Percentiles rank a stretch among this genome's conserved stretches.
These are phyloP conservation scores for Selenicereus undatus DNA, from an alignment of 148 eudicot genomes.

Conservation along the genomic window DNA sequence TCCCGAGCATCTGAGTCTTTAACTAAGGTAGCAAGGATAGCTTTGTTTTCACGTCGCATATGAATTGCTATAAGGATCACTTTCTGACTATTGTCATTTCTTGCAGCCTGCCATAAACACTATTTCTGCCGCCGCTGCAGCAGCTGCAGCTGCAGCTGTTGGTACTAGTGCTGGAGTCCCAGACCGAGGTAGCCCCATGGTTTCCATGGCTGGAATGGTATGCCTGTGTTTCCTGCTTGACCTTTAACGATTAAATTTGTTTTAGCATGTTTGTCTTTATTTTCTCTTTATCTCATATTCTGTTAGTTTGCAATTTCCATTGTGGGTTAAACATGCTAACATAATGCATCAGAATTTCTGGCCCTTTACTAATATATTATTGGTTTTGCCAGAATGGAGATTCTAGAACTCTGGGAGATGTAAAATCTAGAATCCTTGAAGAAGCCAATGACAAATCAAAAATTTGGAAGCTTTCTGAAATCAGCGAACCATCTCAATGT, in stretches of 20 bases:
- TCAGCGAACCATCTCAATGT: slow-evolving; percentile 76
- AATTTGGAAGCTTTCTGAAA: slow-evolving; percentile 71
- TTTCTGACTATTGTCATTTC: slow-evolving; percentile 15
- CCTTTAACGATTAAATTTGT: background rate
- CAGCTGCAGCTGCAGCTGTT: slow-evolving; percentile 33
- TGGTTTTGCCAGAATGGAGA: slow-evolving; percentile 59
- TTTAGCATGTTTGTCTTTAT: background rate
- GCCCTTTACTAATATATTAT: slow-evolving; percentile 7
- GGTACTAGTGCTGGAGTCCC: slow-evolving; percentile 55
- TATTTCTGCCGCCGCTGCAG: slow-evolving; percentile 48
- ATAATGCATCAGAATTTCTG: background rate
- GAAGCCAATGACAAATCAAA: slow-evolving; percentile 71
- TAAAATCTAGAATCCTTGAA: slow-evolving; percentile 56
- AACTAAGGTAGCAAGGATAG: slow-evolving; percentile 41
- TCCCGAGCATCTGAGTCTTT: slow-evolving; percentile 58
- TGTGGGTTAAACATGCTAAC: background rate
- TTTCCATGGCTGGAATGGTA: slow-evolving; percentile 57
- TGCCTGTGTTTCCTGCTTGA: slow-evolving; percentile 7
- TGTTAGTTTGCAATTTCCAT: background rate
- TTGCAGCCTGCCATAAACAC: slow-evolving; percentile 62
- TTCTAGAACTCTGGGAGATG: slow-evolving; percentile 48
- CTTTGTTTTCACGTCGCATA: slow-evolving; percentile 4
- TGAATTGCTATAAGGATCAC: background rate
- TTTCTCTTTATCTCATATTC: background rate
- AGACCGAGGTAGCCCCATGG: slow-evolving; percentile 54